Conservation (phyloP, 805 yeast genomes). For the Yamadazyma tumulicola region DNA sequence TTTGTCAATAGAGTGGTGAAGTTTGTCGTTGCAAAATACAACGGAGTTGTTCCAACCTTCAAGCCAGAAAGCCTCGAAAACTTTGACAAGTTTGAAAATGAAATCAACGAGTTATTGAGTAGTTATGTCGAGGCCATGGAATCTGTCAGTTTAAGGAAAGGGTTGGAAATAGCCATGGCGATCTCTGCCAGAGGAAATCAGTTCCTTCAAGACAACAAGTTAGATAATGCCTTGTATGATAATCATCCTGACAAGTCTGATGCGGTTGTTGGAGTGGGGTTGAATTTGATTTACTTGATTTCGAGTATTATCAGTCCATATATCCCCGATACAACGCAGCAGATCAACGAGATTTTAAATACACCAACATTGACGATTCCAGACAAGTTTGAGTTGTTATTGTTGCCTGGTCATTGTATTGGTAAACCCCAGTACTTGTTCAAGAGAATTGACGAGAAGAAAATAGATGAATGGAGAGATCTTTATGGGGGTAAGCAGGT, state of each 20-base stretch:
- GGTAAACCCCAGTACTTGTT: slow-evolving; percentile 91
- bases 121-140: slow-evolving; percentile 73
- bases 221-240: slow-evolving; percentile 81
- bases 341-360: slow-evolving; percentile 74
- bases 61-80: slow-evolving; percentile 45
- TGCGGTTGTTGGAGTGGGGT: slow-evolving; percentile 88
- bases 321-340: slow-evolving; percentile 79
- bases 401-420: slow-evolving; percentile 79
- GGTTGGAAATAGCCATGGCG: slow-evolving; percentile 88
- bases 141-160: slow-evolving; percentile 75
- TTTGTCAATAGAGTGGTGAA: slow-evolving; percentile 92
- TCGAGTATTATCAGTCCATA: slow-evolving; percentile 80
- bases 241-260: slow-evolving; percentile 78
- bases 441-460: slow-evolving; percentile 85
- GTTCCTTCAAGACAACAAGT: slow-evolving; percentile 92
- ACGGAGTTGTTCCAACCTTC: slow-evolving; percentile 80
- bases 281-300: slow-evolving; percentile 84
- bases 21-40: slow-evolving; percentile 85
- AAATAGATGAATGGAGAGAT: slow-evolving; percentile 81
- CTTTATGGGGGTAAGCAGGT: slow-evolving; percentile 79
- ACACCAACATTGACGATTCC: slow-evolving; percentile 79
- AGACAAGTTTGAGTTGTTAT: slow-evolving; percentile 64
- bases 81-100: slow-evolving; percentile 46
- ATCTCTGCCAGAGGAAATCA: slow-evolving; percentile 90
- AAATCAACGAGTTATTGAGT: slow-evolving; percentile 58